phyloP scores from a whole-genome alignment of 1,284 basidiomycete genomes.

The Neonothopanus nambi region DNA sequence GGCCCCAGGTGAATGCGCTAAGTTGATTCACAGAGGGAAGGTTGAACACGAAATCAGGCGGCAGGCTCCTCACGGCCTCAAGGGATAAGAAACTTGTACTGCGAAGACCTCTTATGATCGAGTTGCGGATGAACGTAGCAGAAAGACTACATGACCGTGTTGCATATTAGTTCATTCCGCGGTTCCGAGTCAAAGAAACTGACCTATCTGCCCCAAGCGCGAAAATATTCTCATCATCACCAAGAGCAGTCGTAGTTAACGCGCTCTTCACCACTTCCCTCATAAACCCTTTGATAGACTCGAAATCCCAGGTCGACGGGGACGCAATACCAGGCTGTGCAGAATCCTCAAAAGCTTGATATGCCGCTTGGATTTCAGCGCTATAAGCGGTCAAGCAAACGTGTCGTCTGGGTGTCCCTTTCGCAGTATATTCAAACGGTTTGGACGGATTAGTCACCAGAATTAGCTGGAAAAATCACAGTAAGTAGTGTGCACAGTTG shows the following conservation, averaged over 20 bases:
- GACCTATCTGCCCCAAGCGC: background rate
- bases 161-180: too few relatives aligned
- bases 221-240: background rate
- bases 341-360: conserved; percentile 5
- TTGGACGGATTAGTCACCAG: conserved; percentile 27
- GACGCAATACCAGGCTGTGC: background rate
- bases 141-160: background rate
- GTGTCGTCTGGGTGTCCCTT: conserved; percentile 27
- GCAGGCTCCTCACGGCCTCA: background rate
- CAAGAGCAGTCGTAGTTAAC: background rate
- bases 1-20: background rate
- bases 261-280: background rate
- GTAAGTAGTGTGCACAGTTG: too few relatives aligned
- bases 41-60: background rate
- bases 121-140: conserved; percentile 2
- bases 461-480: conserved; percentile 27
- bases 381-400: conserved; percentile 27
- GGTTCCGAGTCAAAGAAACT: background rate
- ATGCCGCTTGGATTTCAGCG: conserved; percentile 28
- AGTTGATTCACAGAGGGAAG: background rate
- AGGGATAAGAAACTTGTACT: background rate
- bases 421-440: conserved; percentile 32
- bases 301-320: background rate
- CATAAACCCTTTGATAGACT: background rate
- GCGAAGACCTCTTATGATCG: background rate